Base-by-base conservation (phyloP, 2,329 filamentous ascomycete genomes). In the Aureobasidium namibiae region DNA sequence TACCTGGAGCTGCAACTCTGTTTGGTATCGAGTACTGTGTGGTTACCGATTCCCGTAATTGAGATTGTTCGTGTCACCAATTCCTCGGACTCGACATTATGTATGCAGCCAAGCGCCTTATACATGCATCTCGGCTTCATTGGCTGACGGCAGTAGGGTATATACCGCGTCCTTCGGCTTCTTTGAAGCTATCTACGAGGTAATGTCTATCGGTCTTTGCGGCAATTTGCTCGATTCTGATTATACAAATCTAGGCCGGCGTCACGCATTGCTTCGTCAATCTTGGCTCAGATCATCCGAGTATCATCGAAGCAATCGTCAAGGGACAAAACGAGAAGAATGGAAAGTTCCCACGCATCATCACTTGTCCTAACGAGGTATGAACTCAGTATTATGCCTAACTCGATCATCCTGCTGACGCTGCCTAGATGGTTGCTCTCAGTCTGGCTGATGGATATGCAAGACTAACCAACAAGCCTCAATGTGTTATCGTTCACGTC, bases 401-500 rank as follows among this genome's bases (percentile, higher is more conserved):
- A 21, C 1, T 13, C 18, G 24, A 54, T 3, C 24, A 3, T 10
- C 8, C 4, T 14, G 50, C 50, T 54, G 26, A 54, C 14, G 5
- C 5, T 21, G 13, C 14, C 11, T 13, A 56, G 84, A 92, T 92
- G 88, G 88, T 92, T 7, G 89, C 89, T 26, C 81, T 92, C 66
- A 92, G 88, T 61, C 89, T 90, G 86, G 89, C 89, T 14, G 89
- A 92, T 70, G 89, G 89, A 54, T 91, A 89, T 67, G 88, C 89
- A 38, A 81, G 87, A 31, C 72, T 89, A 38, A 89, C 85, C 6
- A 82, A 83, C 56, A 82, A 87, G 65, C 86, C 88, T 0, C 88
- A 92, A 72, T 86, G 83, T 61, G 88, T 92, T 13, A 87, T 92
- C 62, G 82, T 92, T 2, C 88, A 92, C 67, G 88, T 92, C 60